phyloP scores from a whole-genome alignment of 1,139 yeast species.

The Zygoascus meyerae region DNA sequence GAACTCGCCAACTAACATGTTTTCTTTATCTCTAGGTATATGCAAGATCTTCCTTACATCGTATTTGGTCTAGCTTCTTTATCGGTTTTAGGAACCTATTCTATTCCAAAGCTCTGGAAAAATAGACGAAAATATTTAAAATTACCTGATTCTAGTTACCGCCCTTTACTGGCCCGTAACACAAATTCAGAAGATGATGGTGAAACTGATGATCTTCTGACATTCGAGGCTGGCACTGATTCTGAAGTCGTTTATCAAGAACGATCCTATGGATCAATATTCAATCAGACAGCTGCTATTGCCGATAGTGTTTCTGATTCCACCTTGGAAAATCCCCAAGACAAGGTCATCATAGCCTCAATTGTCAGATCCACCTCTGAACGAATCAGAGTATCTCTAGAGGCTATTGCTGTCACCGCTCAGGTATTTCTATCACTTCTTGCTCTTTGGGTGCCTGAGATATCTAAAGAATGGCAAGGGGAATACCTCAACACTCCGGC shows the following conservation, averaged over 20 bases:
- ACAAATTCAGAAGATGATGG: constrained; percentile 8
- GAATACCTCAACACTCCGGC: constrained; percentile 34
- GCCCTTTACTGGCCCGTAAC: constrained; percentile 22
- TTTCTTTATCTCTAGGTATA: constrained; percentile 21
- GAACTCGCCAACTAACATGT: not conserved
- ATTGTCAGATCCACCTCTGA: constrained; percentile 27
- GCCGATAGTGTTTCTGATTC: constrained; percentile 3
- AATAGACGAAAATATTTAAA: constrained; percentile 8
- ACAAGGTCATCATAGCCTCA: constrained; percentile 24
- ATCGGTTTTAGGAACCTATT: constrained; percentile 1
- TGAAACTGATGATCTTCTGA: constrained; percentile 4
- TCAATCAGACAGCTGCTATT: constrained; percentile 7
- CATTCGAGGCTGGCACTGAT: not conserved
- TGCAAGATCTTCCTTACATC: constrained; percentile 23
- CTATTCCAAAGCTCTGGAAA: constrained; percentile 4
- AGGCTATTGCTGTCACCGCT: constrained; percentile 21
- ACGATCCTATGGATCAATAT: constrained; percentile 20
- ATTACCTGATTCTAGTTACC: constrained; percentile 21
- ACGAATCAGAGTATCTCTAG: constrained; percentile 25
- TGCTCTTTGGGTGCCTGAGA: constrained; percentile 37
- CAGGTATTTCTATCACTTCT: constrained; percentile 26
- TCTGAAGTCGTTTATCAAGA: constrained; percentile 12
- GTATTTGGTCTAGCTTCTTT: constrained; percentile 19
- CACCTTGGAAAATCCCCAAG: constrained; percentile 12
- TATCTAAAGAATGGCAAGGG: constrained; percentile 38